Conservation (phyloP, 305 asterid species). For the Fraxinus latifolia region DNA sequence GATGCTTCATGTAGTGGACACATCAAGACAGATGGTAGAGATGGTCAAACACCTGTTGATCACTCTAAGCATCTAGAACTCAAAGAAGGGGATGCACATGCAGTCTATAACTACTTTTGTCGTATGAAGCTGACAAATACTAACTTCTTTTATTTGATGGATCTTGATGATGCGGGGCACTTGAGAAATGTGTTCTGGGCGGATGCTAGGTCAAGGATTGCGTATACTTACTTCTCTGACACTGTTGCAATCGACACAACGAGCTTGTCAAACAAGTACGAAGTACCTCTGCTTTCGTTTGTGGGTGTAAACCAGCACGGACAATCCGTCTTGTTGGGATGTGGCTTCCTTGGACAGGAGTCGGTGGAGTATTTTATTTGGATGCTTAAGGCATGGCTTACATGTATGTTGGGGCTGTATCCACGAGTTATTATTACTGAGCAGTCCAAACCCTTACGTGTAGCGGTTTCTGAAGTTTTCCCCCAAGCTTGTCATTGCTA, state of each 20-base stretch:
- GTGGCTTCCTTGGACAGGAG: conserved; percentile 60
- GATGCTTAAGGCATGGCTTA: conserved; percentile 55
- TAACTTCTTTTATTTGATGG: conserved; percentile 51
- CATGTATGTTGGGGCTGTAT: conserved; percentile 45
- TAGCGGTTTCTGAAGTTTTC: conserved; percentile 52
- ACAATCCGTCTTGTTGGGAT: conserved; percentile 51
- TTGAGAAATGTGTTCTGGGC: conserved; percentile 57
- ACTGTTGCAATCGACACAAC: conserved; percentile 50
- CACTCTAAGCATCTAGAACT: conserved; percentile 46
- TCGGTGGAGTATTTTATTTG: conserved; percentile 50
- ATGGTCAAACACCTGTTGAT: conserved; percentile 22
- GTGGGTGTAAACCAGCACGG: conserved; percentile 66
- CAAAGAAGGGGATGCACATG: conserved; percentile 57
- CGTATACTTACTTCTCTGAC: conserved; percentile 48
- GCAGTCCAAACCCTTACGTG: conserved; percentile 43
- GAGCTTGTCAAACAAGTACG: conserved; percentile 48
- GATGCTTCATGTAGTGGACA: conserved; percentile 31
- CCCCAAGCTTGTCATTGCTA: conserved; percentile 47
- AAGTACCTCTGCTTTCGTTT: conserved; percentile 56
- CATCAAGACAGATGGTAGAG: conserved; percentile 33
- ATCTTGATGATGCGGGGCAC: conserved; percentile 52
- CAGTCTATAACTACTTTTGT: conserved; percentile 54
- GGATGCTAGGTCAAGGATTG: conserved; percentile 53
- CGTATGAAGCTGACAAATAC: conserved; percentile 62
- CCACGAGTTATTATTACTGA: conserved; percentile 50